Base-by-base conservation (phyloP, 805 yeast species). In the Barnettozyma siamensis region DNA sequence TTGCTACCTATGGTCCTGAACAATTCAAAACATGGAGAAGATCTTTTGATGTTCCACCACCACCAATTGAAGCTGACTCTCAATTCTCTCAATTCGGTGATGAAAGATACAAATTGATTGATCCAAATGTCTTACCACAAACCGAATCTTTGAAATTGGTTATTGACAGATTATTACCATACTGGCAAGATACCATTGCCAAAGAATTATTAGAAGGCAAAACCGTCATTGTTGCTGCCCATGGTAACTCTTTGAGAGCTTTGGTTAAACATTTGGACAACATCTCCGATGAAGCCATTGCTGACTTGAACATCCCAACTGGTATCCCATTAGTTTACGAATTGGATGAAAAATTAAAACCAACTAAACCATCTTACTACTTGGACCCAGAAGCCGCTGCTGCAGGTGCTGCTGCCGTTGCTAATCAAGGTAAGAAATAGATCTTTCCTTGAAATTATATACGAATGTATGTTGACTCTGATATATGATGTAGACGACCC, bases 301-400 rank as follows among this genome's bases (percentile, higher is more conserved):
- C 97, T 46, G 87, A 82, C 54, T 82, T 91, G 67, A 91, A 89
- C 82, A 88, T 89, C 65, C 97, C 98, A 70, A 89, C 97, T 58
- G 98, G 96, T 76, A 91, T 89, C 55, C 98, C 98, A 64, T 80
- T 89, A 72, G 96, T 91, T 49, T 91, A 85, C 73, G 97, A 91
- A 73, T 80, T 89, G 63, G 96, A 89, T 66, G 83, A 76, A 41
- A 63, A 76, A 61, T 80, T 89, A 71, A 78, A 79, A 71, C 97
- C 97, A 71, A 73, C 82, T 64, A 88, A 88, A 81, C 84, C 88
- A 56, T 80, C 94, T 58, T 88, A 89, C 79, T 89, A 89, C 82
- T 83, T 89, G 71, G 98, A 89, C 73, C 98, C 98, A 61, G 97
- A 88, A 75, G 98, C 97, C 62, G 98, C 98, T 62, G 96, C 89